These are phyloP conservation scores for Inga laurina DNA, from an alignment of 306 rosid species.

Conservation along the genomic window DNA sequence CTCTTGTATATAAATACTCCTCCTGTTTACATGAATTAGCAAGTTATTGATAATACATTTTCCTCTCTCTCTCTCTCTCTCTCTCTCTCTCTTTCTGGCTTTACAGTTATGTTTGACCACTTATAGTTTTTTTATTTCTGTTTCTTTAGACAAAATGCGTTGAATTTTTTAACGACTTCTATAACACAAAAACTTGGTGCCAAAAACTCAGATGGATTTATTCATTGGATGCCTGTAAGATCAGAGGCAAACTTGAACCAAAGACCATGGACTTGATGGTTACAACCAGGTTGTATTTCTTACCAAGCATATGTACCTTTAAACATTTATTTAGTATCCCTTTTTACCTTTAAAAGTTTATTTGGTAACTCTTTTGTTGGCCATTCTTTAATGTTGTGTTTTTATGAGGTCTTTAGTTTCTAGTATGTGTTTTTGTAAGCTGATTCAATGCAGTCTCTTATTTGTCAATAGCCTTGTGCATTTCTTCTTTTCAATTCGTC, in stretches of 20 bases:
- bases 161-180: constrained; percentile 87
- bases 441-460: constrained; percentile 12
- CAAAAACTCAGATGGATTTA: constrained; percentile 93
- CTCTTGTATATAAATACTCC: too few relatives aligned
- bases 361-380: background rate
- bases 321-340: background rate
- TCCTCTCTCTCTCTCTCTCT: too few relatives aligned
- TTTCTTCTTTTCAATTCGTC: constrained; percentile 84
- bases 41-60: too few relatives aligned
- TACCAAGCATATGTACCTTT: background rate
- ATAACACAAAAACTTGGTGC: constrained; percentile 83
- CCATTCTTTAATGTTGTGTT: background rate
- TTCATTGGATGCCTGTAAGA: constrained; percentile 87
- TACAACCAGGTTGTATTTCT: constrained; percentile 70
- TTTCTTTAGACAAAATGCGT: constrained; percentile 72
- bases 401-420: background rate
- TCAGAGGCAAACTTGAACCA: constrained; percentile 78
- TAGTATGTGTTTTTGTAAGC: constrained; percentile 27
- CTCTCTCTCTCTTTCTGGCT: too few relatives aligned
- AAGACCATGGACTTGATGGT: constrained; percentile 84
- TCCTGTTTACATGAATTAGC: too few relatives aligned
- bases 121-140: constrained; percentile 13
- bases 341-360: background rate
- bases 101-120: background rate
- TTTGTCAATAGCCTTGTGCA: constrained; percentile 70